Evolutionary conservation across 2,329 filamentous ascomycete genomes (phyloP), one percentile per base, ranked within the genome.

Genomic region (Beauveria varroae): DNA sequence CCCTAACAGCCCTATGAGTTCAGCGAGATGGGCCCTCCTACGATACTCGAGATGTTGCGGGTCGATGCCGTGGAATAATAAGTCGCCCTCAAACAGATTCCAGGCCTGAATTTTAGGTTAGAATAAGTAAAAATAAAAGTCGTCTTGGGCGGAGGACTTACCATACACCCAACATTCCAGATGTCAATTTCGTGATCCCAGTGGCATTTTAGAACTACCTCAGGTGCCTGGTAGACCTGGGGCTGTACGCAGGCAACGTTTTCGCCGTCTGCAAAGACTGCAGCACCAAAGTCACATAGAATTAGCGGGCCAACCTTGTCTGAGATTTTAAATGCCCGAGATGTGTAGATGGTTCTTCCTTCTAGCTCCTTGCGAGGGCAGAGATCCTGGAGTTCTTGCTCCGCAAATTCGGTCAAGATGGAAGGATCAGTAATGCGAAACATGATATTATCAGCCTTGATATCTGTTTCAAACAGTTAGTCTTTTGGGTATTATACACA

Each of bases 101-200:
- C 51, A 54, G 20, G 26, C 26, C 51, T 54, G 4, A 20, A 20
- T 5, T 41, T 18, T 41, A 2, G 16, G 2, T 37, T 28, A 24
- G 12, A 16, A 6, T n/a, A 7, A 34, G 3, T 16, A 2, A 14
- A 24, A n/a, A 14, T 0, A 26, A 26, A 12, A 12, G 22, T 16
- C 14, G 3, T 30, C 1, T 16, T 16, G 14, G 18, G 30, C 24
- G 30, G 16, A 26, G 9, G 3, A 28, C 51, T 5, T 54, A 41
- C 51, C 51, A 54, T 41, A 18, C 51, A 54, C 26, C 51, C 51
- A 20, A 54, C 34, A 54, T 54, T 54, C 51, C 51, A 54, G 30
- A 54, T 54, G 16, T 54, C 51, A 41, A 54, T 54, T 34, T 26
- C 41, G 18, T 54, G 26, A 22, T 41, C 10, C 51, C 51, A 54